These are phyloP conservation scores for Scedosporium apiospermum DNA, from an alignment of 2,329 filamentous ascomycete species.

Conservation along the genomic window DNA sequence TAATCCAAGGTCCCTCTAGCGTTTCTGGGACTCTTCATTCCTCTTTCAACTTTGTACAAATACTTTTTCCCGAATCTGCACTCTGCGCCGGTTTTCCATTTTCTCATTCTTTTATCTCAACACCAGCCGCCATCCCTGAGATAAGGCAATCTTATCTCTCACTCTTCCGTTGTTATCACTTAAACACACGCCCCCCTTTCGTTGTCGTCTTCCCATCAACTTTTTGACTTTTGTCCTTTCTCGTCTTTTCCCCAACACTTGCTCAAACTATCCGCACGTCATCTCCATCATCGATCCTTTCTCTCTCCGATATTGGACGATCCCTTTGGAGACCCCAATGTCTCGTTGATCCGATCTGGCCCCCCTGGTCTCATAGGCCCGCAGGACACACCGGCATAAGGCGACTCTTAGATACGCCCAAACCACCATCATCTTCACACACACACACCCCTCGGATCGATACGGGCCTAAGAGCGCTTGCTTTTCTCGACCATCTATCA, in stretches of 20 bases:
- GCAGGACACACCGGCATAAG: no score
- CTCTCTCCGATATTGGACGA: not conserved
- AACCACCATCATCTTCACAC: not conserved
- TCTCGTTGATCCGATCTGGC: not conserved
- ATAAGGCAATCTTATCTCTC: slow-evolving; percentile 51
- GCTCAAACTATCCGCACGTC: not conserved
- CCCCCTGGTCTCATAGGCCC: no score
- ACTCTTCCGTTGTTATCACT: slow-evolving; percentile 33
- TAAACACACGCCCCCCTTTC: slow-evolving; percentile 3
- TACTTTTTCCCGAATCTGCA: not conserved
- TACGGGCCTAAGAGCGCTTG: not conserved
- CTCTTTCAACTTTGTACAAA: not conserved
- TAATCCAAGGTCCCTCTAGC: not conserved
- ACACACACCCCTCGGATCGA: not conserved
- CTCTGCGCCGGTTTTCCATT: not conserved
- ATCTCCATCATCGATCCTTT: not conserved
- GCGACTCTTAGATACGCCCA: not conserved
- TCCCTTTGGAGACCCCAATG: not conserved
- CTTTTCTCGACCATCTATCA: not conserved
- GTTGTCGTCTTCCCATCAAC: not conserved
- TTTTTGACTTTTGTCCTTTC: not conserved
- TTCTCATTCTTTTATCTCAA: slow-evolving; percentile 2
- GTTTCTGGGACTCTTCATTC: not conserved
- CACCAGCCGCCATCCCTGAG: slow-evolving; percentile 38
- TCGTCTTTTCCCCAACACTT: not conserved